Percentiles rank a stretch among this genome's conserved stretches.
These are phyloP conservation scores for Bonia amplexicaulis DNA, from an alignment of 176 grass and related monocot genomes.

Conservation along the genomic window DNA sequence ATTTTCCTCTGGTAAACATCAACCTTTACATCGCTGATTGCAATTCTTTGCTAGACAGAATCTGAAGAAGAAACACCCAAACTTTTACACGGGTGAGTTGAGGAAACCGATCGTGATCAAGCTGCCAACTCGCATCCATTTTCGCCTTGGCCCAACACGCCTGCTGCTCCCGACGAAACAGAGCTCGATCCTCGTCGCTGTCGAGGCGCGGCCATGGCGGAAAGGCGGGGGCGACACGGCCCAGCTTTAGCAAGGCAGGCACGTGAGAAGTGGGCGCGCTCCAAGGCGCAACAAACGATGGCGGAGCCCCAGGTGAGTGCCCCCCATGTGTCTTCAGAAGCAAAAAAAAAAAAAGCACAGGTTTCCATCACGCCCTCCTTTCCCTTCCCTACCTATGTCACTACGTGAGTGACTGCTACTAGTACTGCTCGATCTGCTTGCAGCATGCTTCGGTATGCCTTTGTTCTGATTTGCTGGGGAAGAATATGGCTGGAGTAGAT, in stretches of 20 bases:
- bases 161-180: not conserved
- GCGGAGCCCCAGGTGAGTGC: not conserved
- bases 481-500: not conserved
- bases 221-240: conserved; percentile 2
- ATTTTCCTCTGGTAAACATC: not conserved
- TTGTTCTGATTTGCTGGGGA: not conserved
- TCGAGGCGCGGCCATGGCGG: conserved; percentile 19
- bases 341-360: not conserved
- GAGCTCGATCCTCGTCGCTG: not conserved
- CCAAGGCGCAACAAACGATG: not conserved
- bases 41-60: not conserved
- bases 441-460: not conserved
- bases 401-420: not conserved
- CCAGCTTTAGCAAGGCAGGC: conserved; percentile 21
- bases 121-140: not conserved
- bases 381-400: not conserved
- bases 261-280: conserved; percentile 36
- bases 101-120: not conserved
- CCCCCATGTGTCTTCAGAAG: conserved; percentile 16
- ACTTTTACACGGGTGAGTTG: not conserved
- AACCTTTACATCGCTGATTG: not conserved
- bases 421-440: not conserved
- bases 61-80: not conserved
- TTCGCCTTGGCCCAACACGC: not conserved
- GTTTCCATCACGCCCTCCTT: not conserved